Evolutionary conservation across 2,329 filamentous ascomycete species (phyloP), one percentile per base, ranked within the genome.

Genomic region (Ophiocordyceps camponoti-rufipedis): DNA sequence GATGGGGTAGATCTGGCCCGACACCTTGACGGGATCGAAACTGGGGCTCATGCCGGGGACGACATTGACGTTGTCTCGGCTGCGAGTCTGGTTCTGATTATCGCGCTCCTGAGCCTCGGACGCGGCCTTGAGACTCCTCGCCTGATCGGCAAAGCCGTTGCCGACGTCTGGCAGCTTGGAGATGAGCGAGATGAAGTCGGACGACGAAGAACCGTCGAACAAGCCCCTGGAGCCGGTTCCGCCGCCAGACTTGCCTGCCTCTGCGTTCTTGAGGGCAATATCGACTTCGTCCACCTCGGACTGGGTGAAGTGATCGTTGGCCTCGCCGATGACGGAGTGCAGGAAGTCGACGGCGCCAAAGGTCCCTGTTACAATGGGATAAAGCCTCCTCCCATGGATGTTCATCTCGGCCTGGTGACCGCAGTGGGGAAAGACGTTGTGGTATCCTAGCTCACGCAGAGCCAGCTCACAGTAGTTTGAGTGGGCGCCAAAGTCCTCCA

Each of bases 301-400:
- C 58, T 91, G 85, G 2, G 84, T 84, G 56, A 91, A 85, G 57
- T 88, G 82, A 56, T 91, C 85, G 11, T 76, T 85, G 31, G 84
- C 67, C 65, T 80, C 77, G 48, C 77, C 75, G 42, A 75, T 83
- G 29, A 94, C 87, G 1, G 84, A 91, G 66, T 94, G 86, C 48
- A 94, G 67, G 65, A 95, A 95, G 57, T 95, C 89, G 14, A 94
- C 88, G 50, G 88, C 88, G 49, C 88, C 88, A 62, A 95, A 95
- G 7, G 88, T 95, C 48, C 89, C 88, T 1, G 88, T 95, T 41
- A 94, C 74, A 49, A 89, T 67, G 7, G 88, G 88, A 54, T 83
- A 94, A 48, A 94, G 58, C 19, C 71, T 70, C 47, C 75, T 80
- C 41, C 83, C 86, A 31, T 72, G 68, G 28, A 95, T 70, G 42